Evolutionary conservation across 23 red algal species (phyloP).

Genomic region (Gracilariopsis chorda): DNA sequence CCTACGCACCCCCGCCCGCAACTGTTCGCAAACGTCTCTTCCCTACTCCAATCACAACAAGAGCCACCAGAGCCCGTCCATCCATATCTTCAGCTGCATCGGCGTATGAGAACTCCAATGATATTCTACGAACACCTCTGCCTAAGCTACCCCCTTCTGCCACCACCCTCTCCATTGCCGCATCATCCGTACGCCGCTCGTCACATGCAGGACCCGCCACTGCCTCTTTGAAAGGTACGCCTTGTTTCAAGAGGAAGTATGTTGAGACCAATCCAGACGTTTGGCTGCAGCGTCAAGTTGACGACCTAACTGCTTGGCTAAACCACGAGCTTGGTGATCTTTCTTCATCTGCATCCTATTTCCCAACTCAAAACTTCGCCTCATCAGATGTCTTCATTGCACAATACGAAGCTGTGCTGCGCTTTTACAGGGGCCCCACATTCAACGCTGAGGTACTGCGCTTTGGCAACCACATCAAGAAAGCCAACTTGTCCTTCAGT

Average conservation of each 20-base stretch:
- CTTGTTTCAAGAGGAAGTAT: neutral
- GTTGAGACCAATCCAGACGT: neutral
- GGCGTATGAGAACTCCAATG: neutral
- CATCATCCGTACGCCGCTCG: neutral
- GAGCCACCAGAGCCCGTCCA: neutral
- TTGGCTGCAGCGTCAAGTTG: neutral
- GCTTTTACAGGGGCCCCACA: neutral
- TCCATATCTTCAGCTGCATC: neutral
- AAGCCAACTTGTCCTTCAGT: neutral
- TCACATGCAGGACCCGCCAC: neutral
- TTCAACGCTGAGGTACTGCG: neutral
- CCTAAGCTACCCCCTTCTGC: neutral
- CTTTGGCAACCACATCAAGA: neutral
- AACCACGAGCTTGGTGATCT: conserved; percentile 17
- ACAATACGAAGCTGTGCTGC: neutral
- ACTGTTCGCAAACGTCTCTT: conserved; percentile 25
- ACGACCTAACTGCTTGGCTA: conserved; percentile 45
- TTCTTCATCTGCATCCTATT: neutral
- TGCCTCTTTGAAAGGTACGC: conserved; percentile 9
- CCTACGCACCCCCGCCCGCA: neutral
- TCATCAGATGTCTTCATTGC: neutral
- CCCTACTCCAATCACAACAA: neutral
- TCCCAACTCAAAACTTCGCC: neutral
- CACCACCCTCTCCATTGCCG: neutral
- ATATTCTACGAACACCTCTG: neutral